These are phyloP conservation scores for Juglanconis juglandina DNA, from an alignment of 2,329 filamentous ascomycete species.

Conservation along the genomic window DNA sequence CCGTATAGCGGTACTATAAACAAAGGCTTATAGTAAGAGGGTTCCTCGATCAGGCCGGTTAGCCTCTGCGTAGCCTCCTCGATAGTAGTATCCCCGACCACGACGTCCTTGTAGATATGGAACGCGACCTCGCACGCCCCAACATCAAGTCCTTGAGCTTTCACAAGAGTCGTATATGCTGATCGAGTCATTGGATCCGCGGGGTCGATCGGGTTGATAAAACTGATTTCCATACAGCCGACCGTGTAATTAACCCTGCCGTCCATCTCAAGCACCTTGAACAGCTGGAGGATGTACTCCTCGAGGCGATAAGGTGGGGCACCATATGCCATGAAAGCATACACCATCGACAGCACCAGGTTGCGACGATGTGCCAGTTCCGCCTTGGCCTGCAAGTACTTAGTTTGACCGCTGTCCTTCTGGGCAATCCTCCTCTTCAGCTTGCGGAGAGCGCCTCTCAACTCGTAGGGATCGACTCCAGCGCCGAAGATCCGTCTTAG, in stretches of 20 bases:
- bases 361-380: slow-evolving; percentile 14
- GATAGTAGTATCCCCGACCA: slow-evolving; percentile 7
- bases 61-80: slow-evolving; percentile 13
- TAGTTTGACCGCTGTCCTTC: slow-evolving; percentile 10
- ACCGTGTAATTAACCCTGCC: slow-evolving; percentile 18
- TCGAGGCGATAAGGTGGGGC: slow-evolving; percentile 18
- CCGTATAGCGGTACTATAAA: slow-evolving; percentile 11
- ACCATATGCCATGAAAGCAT: slow-evolving; percentile 15
- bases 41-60: slow-evolving; percentile 3
- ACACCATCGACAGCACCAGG: slow-evolving; percentile 10
- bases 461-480: slow-evolving; percentile 15
- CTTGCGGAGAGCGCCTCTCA: slow-evolving; percentile 11
- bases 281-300: slow-evolving; percentile 14
- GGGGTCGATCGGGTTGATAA: slow-evolving; percentile 12
- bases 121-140: slow-evolving; percentile 16
- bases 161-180: slow-evolving; percentile 18
- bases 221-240: slow-evolving; percentile 18
- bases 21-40: slow-evolving; percentile 11
- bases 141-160: slow-evolving; percentile 18
- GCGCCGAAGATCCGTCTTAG: slow-evolving; percentile 8
- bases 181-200: slow-evolving; percentile 14
- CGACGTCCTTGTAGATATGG: slow-evolving; percentile 17
- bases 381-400: slow-evolving; percentile 12
- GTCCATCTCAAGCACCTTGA: slow-evolving; percentile 17
- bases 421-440: slow-evolving; percentile 6